Percentiles rank a stretch among this genome's conserved stretches.
These are phyloP conservation scores for Heliocybe sulcata DNA, from an alignment of 1,284 basidiomycete genomes.

Conservation along the genomic window DNA sequence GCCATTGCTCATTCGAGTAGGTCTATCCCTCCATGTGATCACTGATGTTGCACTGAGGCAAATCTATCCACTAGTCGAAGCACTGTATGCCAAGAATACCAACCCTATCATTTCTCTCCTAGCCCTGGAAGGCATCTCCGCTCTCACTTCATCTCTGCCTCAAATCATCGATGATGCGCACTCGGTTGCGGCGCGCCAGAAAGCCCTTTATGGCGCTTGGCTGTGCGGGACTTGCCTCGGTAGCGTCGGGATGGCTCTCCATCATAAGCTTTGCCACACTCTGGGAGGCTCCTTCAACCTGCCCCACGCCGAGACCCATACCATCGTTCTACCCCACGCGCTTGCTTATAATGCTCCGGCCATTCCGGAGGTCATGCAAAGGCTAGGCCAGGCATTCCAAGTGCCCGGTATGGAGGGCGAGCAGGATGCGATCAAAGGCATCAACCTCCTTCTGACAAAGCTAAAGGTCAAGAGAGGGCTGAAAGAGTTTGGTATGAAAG, in stretches of 20 bases:
- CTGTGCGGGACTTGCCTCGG: constrained; percentile 32
- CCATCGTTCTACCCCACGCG: constrained; percentile 36
- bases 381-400: constrained; percentile 24
- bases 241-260: constrained; percentile 32
- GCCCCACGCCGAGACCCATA: constrained; percentile 39
- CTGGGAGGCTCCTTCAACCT: constrained; percentile 36
- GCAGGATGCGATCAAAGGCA: constrained; percentile 26
- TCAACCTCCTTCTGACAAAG: constrained; percentile 32
- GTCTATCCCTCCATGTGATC: background rate
- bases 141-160: constrained; percentile 27
- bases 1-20: constrained; percentile 30
- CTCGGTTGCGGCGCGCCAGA: constrained; percentile 28
- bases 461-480: constrained; percentile 30
- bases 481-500: constrained; percentile 33
- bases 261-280: constrained; percentile 41
- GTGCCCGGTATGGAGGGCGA: constrained; percentile 8
- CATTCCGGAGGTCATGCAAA: constrained; percentile 25
- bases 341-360: constrained; percentile 34
- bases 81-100: constrained; percentile 28
- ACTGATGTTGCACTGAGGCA: background rate
- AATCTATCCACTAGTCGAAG: constrained; percentile 25
- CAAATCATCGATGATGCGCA: constrained; percentile 22
- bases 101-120: constrained; percentile 35
- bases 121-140: constrained; percentile 31
- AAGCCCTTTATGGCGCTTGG: constrained; percentile 35